These are phyloP conservation scores for Pistacia atlantica DNA, from an alignment of 345 rosid genomes.

Conservation along the genomic window DNA sequence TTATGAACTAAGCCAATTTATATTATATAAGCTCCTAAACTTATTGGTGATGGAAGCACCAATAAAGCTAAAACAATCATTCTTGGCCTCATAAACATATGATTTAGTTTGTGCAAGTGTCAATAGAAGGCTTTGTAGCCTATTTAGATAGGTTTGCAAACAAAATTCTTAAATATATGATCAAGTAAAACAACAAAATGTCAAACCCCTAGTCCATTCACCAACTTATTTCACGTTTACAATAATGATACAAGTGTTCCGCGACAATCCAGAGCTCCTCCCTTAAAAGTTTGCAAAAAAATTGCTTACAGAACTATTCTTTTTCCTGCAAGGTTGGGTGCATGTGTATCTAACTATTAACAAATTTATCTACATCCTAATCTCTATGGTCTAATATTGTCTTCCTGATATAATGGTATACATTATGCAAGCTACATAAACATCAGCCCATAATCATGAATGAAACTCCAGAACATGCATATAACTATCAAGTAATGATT, in stretches of 20 bases:
- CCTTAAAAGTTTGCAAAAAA: too few relatives aligned
- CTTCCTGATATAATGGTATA: background rate
- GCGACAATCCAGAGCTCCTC: background rate
- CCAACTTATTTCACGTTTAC: background rate
- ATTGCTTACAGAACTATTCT: too few relatives aligned
- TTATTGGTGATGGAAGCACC: conserved; percentile 12
- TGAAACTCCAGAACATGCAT: background rate
- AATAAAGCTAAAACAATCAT: background rate
- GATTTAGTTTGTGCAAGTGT: background rate
- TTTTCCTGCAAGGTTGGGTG: background rate
- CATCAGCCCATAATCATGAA: background rate
- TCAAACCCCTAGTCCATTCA: background rate
- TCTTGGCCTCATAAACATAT: background rate
- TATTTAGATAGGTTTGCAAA: too few relatives aligned
- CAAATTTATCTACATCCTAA: background rate
- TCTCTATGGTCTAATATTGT: background rate
- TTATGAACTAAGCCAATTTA: conserved; percentile 1
- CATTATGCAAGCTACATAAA: background rate
- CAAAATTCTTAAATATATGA: background rate
- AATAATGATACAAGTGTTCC: background rate
- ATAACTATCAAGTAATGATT: background rate
- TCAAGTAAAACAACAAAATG: background rate
- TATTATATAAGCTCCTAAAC: background rate
- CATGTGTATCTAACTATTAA: too few relatives aligned
- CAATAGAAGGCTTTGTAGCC: background rate